Base-by-base conservation (phyloP, 1,139 yeast genomes). In the Zygosaccharomyces sapae region DNA sequence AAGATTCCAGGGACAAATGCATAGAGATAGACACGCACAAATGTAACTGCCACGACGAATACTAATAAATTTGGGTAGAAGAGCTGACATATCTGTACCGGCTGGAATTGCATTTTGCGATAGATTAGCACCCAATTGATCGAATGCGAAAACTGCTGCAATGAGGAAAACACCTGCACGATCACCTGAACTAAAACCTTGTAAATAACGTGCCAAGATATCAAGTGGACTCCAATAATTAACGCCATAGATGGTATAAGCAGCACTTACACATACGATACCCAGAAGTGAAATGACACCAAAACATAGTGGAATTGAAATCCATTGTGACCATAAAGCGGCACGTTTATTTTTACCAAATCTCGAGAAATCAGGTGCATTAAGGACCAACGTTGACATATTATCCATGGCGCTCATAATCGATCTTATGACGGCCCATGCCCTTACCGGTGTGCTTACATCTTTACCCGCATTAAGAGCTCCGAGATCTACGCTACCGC, bases 301-400 rank as follows among this genome's bases (percentile, higher is more conserved):
- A 67, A 86, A 87, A 59, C 86, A 76, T 6, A 85, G 52, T 22
- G 96, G 95, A 52, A 87, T 78, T 3, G 89, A 75, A 29, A 85
- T 60, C 39, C 79, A 60, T 61, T 80, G 85, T 1, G 85, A 75
- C 65, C 74, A 68, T 18, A 72, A 57, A 1, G 82, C 74, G 9
- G 79, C 71, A 39, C 63, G 65, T 34, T 73, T 71, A 30, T 78
- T 77, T 52, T 75, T 77, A 8, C 95, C 86, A 67, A 87, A 85
- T 66, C 96, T 80, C 16, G 95, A 76, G 68, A 87, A 88, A 73
- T 89, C 97, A 0, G 96, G 95, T n/a, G 94, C 86, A 68, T 88
- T 88, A 55, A 85, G 77, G 61, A 88, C 84, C 58, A 88, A 75
- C 4, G 96, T 86, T 3, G 95, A 92, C 61, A 87, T 87, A 68